phyloP scores from a whole-genome alignment of 495 filamentous ascomycete species.

The Wilcoxina mikolae region DNA sequence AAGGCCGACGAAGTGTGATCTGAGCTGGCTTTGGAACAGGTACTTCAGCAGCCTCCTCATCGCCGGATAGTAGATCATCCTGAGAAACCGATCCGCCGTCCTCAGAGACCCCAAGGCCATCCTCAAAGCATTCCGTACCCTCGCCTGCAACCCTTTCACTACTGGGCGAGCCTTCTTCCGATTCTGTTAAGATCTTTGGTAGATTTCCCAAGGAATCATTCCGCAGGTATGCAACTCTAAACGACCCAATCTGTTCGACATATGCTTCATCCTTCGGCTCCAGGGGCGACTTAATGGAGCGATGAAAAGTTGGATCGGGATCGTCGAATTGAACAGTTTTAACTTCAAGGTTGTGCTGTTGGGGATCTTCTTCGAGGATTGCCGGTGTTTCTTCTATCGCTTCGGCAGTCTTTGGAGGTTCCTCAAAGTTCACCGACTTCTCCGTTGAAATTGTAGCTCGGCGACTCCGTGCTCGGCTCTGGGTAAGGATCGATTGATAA shows the following conservation, averaged over 20 bases:
- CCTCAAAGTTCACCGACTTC: conserved; percentile 1
- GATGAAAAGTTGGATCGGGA: conserved; percentile 6
- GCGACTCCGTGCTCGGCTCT: not conserved
- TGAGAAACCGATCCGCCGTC: not conserved
- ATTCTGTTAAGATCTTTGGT: conserved; percentile 3
- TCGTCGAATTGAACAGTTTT: not conserved
- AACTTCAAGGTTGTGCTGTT: not conserved
- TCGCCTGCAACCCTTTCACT: not conserved
- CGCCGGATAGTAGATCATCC: not conserved
- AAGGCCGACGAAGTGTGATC: not conserved
- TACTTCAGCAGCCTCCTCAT: not conserved
- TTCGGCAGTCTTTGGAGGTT: not conserved
- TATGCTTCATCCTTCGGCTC: not conserved
- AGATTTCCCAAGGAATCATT: conserved; percentile 5
- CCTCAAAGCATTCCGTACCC: not conserved
- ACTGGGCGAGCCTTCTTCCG: not conserved
- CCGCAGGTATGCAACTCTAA: conserved; percentile 1
- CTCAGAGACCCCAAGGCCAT: not conserved
- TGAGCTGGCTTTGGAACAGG: not conserved
- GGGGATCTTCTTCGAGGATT: no score
- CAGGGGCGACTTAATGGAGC: not conserved
- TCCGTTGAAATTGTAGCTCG: not conserved
- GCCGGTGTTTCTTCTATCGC: not conserved
- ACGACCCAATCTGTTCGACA: conserved; percentile 4
- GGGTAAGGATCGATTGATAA: not conserved